Evolutionary conservation across 441 rosid genomes (phyloP).

Genomic region (Macaranga tanarius): DNA sequence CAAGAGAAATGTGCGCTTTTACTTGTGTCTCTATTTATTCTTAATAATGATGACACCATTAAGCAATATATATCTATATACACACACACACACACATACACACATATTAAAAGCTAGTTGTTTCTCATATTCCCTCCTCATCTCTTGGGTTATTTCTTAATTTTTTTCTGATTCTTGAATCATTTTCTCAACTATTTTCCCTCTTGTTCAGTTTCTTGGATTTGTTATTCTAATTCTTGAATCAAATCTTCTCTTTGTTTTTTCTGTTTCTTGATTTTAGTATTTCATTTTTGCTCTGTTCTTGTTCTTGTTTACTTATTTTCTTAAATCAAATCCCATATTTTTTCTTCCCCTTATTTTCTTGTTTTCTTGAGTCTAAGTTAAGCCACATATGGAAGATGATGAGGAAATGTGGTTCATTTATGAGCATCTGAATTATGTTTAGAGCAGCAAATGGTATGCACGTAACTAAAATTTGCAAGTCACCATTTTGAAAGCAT

Average conservation of each 20-base stretch:
- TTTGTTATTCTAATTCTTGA: slow-evolving; percentile 32
- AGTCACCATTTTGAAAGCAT: background rate
- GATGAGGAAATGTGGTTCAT: background rate
- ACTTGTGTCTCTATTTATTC: background rate
- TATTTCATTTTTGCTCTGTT: slow-evolving; percentile 7
- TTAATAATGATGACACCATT: background rate
- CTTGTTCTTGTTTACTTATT: slow-evolving; percentile 15
- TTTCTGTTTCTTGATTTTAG: slow-evolving; percentile 4
- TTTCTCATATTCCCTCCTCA: slow-evolving; percentile 7
- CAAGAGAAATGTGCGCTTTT: background rate
- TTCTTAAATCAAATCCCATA: background rate
- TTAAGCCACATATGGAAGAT: background rate
- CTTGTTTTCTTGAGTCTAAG: background rate
- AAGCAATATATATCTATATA: background rate
- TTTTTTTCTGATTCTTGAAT: slow-evolving; percentile 32
- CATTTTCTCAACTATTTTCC: slow-evolving; percentile 36
- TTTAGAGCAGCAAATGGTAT: background rate
- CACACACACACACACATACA: no score
- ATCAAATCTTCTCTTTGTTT: slow-evolving; percentile 19
- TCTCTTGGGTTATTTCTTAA: slow-evolving; percentile 21
- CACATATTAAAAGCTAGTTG: background rate
- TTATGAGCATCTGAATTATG: background rate
- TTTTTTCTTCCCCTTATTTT: no score
- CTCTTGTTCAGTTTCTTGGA: slow-evolving; percentile 22
- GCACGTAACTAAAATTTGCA: background rate